phyloP scores from a whole-genome alignment of 1,139 yeast species.

The Keqinozyma sinolaborantium region DNA sequence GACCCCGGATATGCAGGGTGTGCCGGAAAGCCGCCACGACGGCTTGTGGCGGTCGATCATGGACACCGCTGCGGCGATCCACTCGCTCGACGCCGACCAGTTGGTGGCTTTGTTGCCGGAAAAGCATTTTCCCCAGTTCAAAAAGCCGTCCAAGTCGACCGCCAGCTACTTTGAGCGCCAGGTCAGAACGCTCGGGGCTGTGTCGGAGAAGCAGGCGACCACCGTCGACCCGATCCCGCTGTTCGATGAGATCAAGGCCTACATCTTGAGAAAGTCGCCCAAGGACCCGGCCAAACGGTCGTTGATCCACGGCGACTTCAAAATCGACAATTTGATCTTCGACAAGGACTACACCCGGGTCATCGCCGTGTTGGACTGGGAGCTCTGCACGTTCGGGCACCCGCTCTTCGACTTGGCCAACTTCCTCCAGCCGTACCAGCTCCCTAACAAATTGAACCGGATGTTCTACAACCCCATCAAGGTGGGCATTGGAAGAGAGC shows the following conservation, averaged over 20 bases:
- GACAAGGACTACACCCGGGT: slow-evolving; percentile 48
- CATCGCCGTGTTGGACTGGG: slow-evolving; percentile 66
- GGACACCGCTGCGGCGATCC: slow-evolving; percentile 50
- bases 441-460: slow-evolving; percentile 36
- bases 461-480: slow-evolving; percentile 26
- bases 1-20: slow-evolving; percentile 47
- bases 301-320: slow-evolving; percentile 67
- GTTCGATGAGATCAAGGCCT: slow-evolving; percentile 40
- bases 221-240: slow-evolving; percentile 50
- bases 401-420: slow-evolving; percentile 65
- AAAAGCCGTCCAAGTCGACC: slow-evolving; percentile 17
- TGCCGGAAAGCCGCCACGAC: slow-evolving; percentile 19
- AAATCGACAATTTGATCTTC: slow-evolving; percentile 60
- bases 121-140: slow-evolving; percentile 45
- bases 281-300: slow-evolving; percentile 44
- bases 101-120: slow-evolving; percentile 45
- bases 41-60: slow-evolving; percentile 51
- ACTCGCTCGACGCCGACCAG: slow-evolving; percentile 44
- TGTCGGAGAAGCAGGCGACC: slow-evolving; percentile 49
- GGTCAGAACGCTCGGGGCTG: slow-evolving; percentile 44
- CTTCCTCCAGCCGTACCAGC: slow-evolving; percentile 53
- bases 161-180: slow-evolving; percentile 54
- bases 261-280: slow-evolving; percentile 43
- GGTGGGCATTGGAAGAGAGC: slow-evolving; percentile 35
- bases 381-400: slow-evolving; percentile 64